phyloP scores from a whole-genome alignment of 306 rosid species.

The cucumber (Cucumis sativus) region Cucumber_9930_V3 NC_026656.2:1410501-1411000 shows the following conservation, averaged over 20 bases:
- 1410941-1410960: constrained; percentile 86
- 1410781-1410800: neutral
- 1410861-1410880: constrained; percentile 86
- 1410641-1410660: neutral
- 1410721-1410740: neutral
- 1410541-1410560: neutral
- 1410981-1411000: constrained; percentile 62
- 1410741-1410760: neutral
- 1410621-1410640: neutral
- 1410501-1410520: neutral
- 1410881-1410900: constrained; percentile 82
- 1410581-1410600: neutral
- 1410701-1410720: neutral
- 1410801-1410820: constrained; percentile 20
- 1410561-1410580: neutral
- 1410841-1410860: constrained; percentile 74
- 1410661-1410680: neutral
- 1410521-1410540: neutral
- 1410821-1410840: constrained; percentile 53
- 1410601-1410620: neutral
- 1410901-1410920: constrained; percentile 74
- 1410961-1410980: constrained; percentile 68
- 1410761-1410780: neutral
- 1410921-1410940: constrained; percentile 79
- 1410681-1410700: neutral